Evolutionary conservation across 768 basidiomycete species (phyloP), one percentile per base, ranked within the genome.

Genomic region (Tylopilus felleus): DNA sequence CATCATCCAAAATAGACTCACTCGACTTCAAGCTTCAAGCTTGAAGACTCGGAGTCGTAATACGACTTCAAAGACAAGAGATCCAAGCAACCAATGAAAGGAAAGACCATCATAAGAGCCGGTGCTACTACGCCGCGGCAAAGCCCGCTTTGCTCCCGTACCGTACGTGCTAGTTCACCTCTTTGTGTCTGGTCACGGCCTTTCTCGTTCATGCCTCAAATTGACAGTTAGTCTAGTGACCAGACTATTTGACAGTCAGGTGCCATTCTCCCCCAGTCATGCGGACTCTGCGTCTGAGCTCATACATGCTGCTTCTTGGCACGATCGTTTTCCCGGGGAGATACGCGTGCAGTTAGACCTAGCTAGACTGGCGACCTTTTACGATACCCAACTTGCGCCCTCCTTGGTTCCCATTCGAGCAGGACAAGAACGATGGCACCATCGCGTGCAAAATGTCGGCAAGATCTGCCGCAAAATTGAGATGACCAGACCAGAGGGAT

Each of bases 241-340:
- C n/a, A n/a, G n/a, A n/a, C n/a, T n/a, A n/a, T 22, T 39, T 6
- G 45, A 35, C 36, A 39, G 35, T 4, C 52, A 53, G 19, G 22
- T 33, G 8, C 47, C 47, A 8, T 40, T 53, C 14, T 22, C 9
- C 12, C 23, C 36, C 22, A 28, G 36, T 21, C 19, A 23, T 4
- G 28, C 28, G 22, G 46, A 27, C 12, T 17, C 46, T 7, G 4
- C 19, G 6, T 44, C 59, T 42, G 69, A 65, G 39, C 22, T 44
- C 23, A 40, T 59, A 36, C 41, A 57, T 16, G 35, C 67, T 0
- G 69, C 51, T 35, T 56, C 62, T 2, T 59, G 69, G 66, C 62
- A 70, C 23, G 52, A 66, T 39, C 60, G 5, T 16, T 57, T 58
- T 25, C 69, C 68, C 0, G 69, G 67, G 8, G 68, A 68, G 29